Percentiles rank a stretch among this genome's conserved stretches.
These are phyloP conservation scores for Zygoascus flipseniorum DNA, from an alignment of 805 yeast genomes.

Conservation along the genomic window DNA sequence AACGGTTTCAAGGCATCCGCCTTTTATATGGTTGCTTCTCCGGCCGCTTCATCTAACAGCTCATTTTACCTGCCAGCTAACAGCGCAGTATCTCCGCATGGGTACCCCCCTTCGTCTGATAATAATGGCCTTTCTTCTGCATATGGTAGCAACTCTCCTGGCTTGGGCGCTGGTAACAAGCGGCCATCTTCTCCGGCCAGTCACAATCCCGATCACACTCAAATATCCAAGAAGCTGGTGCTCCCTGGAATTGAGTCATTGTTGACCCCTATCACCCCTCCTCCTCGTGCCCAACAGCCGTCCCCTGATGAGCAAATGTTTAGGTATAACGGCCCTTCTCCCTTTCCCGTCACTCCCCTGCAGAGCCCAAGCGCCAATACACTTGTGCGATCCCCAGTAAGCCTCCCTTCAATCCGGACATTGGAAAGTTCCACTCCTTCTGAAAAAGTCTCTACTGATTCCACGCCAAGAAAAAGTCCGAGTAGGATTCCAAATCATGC, in stretches of 20 bases:
- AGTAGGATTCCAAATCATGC: not conserved
- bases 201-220: not conserved
- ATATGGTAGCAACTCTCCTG: not conserved
- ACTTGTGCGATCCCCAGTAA: not conserved
- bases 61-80: not conserved
- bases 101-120: not conserved
- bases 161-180: not conserved
- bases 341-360: not conserved
- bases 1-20: not conserved
- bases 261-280: not conserved
- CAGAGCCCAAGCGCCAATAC: not conserved
- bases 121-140: not conserved
- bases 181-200: not conserved
- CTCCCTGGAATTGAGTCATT: constrained; percentile 6
- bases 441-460: not conserved
- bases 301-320: not conserved
- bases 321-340: not conserved
- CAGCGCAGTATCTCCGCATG: not conserved
- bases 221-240: not conserved
- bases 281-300: not conserved
- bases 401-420: not conserved
- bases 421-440: not conserved
- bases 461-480: not conserved
- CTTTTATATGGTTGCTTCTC: not conserved
- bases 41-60: not conserved